Evolutionary conservation across 1,284 basidiomycete genomes (phyloP).

Genomic region (Microbotryomycetes sp.): DNA sequence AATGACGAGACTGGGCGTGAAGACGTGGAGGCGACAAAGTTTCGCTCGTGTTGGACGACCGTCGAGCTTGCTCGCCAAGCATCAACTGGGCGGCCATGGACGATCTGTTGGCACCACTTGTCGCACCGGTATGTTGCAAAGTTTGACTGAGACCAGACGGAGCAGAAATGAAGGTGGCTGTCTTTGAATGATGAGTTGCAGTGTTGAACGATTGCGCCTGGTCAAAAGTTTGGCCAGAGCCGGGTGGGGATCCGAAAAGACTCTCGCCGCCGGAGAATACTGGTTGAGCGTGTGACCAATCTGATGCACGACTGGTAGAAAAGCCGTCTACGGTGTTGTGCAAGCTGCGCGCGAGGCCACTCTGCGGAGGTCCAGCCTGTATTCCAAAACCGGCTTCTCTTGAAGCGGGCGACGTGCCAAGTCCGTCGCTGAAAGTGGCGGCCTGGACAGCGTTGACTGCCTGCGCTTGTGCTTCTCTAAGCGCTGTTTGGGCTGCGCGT

Average conservation of each 20-base stretch:
- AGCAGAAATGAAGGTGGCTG: slow-evolving; percentile 11
- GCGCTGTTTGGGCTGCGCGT: slow-evolving; percentile 67
- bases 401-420: background rate
- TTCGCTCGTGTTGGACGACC: slow-evolving; percentile 33
- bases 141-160: slow-evolving; percentile 20
- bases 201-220: background rate
- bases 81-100: slow-evolving; percentile 27
- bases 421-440: background rate
- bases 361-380: background rate
- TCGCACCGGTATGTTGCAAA: slow-evolving; percentile 11
- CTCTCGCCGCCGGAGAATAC: background rate
- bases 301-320: too few relatives aligned
- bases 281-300: too few relatives aligned
- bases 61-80: slow-evolving; percentile 26
- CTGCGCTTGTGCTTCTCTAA: slow-evolving; percentile 23
- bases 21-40: slow-evolving; percentile 20
- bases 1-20: background rate
- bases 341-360: slow-evolving; percentile 13
- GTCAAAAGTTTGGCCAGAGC: background rate
- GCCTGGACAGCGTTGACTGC: background rate
- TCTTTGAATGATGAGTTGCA: background rate
- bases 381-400: too few relatives aligned
- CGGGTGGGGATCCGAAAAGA: background rate
- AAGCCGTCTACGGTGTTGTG: slow-evolving; percentile 7
- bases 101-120: background rate